Base-by-base conservation (phyloP, 805 yeast genomes). In the Candida manassasensis region DNA sequence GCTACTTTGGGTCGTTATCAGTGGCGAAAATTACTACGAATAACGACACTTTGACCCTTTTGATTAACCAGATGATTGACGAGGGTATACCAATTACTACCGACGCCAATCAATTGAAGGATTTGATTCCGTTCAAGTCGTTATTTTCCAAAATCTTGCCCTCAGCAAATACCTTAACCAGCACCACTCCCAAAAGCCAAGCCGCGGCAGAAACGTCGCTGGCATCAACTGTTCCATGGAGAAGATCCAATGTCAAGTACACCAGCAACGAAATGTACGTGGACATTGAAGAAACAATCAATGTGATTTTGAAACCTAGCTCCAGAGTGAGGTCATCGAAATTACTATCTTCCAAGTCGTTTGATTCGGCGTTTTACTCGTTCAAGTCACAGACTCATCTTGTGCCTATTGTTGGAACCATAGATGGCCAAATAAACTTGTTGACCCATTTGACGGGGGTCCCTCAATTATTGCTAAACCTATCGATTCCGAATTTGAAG, bases 201-300 rank as follows among this genome's bases (percentile, higher is more conserved):
- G 53, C 4, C 35, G 31, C 10, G 11, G 29, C 18, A 10, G 9
- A 14, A 16, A 14, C 29, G 10, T 7, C 7, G 9, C 19, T 37
- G 7, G 32, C 34, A 13, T 15, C 25, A 14, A 31, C 19, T 21
- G 38, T 39, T 6, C 95, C 96, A 1, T 90, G 97, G 97, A 73
- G 97, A 48, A 67, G 75, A 31, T 53, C 79, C 4, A 73, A 77
- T 43, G 81, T 84, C n/a, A 74, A 71, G 44, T 78, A 85, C 53
- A 71, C 85, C 3, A 79, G 79, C 44, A 87, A 90, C 56, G 97
- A 90, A 57, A 69, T 90, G 57, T 87, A 80, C 53, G 82, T 90
- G 6, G 97, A 93, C 57, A 54, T 93, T 4, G 67, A 70, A 2
- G 98, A 90, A 55, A 63, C 70, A 1, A 55, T 84, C 15, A 72